Conservation (phyloP, 148 eudicot species). For the Nepenthes mirabilis region DNA sequence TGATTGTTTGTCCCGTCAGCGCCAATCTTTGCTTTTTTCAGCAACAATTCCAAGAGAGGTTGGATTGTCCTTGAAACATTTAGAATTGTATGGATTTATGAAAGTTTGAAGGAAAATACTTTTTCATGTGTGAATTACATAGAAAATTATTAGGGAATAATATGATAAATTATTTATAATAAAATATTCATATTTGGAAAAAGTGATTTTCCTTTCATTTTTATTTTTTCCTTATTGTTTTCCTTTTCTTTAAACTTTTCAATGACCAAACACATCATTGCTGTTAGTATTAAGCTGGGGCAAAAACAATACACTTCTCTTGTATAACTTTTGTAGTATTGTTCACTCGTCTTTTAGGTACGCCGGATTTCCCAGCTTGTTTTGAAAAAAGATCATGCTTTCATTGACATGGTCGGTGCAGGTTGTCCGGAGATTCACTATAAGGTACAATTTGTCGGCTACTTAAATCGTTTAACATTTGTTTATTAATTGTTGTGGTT, state of each 20-base stretch:
- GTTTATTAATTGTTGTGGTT: not conserved
- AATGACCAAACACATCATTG: too few species aligned
- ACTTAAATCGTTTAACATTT: not conserved
- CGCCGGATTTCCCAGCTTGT: slow-evolving; percentile 88
- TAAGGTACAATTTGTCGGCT: slow-evolving; percentile 33
- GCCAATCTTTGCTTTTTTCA: slow-evolving; percentile 78
- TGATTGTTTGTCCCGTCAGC: slow-evolving; percentile 86
- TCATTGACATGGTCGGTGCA: slow-evolving; percentile 55
- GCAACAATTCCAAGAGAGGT: slow-evolving; percentile 96
- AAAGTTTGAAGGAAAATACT: not conserved
- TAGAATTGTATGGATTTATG: not conserved
- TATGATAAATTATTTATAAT: too few species aligned
- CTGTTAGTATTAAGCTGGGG: too few species aligned
- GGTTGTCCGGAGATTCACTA: slow-evolving; percentile 46
- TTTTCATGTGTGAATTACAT: not conserved
- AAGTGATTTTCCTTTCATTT: too few species aligned
- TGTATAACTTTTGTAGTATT: slow-evolving; percentile 1
- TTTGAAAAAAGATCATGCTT: slow-evolving; percentile 74
- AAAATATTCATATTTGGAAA: too few species aligned
- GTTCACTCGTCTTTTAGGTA: slow-evolving; percentile 38
- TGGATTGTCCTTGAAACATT: slow-evolving; percentile 1
- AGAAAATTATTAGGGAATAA: too few species aligned
- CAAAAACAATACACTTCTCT: not conserved
- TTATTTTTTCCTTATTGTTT: too few species aligned
- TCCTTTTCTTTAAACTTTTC: too few species aligned